These are phyloP conservation scores for Puya raimondii DNA, from an alignment of 176 grass and related monocot genomes.

Conservation along the genomic window DNA sequence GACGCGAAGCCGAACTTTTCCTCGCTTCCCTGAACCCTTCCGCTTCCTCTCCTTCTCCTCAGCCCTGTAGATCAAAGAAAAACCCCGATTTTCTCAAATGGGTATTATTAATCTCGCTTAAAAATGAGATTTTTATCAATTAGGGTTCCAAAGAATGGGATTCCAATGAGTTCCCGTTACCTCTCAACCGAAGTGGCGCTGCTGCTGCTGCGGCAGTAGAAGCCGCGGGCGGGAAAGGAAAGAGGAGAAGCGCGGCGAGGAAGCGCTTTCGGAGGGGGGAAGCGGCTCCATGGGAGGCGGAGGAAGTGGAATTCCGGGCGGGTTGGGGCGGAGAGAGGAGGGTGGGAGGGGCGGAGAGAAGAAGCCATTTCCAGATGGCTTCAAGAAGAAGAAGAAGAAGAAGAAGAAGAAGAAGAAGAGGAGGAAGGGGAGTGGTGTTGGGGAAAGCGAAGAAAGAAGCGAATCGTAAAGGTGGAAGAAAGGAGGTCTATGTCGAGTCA, in stretches of 20 bases:
- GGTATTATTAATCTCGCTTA: not conserved
- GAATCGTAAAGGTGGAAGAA: no score
- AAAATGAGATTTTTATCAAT: not conserved
- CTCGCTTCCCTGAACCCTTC: constrained; percentile 9
- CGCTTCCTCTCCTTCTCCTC: constrained; percentile 45
- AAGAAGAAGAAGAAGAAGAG: no score
- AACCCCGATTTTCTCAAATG: not conserved
- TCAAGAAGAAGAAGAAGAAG: no score
- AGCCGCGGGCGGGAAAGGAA: not conserved
- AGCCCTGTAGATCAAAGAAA: constrained; percentile 30
- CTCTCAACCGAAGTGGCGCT: constrained; percentile 34
- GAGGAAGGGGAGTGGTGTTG: no score
- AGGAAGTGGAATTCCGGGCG: not conserved
- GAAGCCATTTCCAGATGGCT: not conserved
- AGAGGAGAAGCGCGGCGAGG: not conserved
- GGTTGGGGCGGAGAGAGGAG: constrained; percentile 14
- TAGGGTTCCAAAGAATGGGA: constrained; percentile 6
- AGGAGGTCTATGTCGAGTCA: no score
- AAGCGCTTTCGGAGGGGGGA: not conserved
- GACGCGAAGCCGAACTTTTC: constrained; percentile 36
- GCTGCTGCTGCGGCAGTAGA: constrained; percentile 25
- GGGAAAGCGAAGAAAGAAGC: no score
- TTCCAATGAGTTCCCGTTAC: constrained; percentile 5
- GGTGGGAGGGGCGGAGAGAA: constrained; percentile 36
- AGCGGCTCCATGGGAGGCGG: not conserved